phyloP scores from a whole-genome alignment of 2,329 filamentous ascomycete species.

The Onygenales sp. region DNA sequence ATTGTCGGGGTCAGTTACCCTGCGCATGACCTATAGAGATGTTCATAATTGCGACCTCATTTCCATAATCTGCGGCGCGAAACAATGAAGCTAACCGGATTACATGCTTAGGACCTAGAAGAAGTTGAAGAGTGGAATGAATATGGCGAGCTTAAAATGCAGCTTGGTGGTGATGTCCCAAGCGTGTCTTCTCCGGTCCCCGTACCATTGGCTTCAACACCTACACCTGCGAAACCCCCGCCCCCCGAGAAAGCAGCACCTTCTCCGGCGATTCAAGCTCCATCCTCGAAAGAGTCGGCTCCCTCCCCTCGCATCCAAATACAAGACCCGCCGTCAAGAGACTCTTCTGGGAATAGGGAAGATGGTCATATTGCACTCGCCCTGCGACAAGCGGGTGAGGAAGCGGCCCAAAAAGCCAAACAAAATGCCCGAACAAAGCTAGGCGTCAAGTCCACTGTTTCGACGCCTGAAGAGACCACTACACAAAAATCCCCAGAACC shows the following conservation, averaged over 20 bases:
- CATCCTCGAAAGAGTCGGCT: constrained; percentile 21
- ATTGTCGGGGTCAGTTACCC: constrained; percentile 66
- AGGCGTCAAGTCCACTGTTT: constrained; percentile 4
- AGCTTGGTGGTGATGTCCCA: constrained; percentile 47
- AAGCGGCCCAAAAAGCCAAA: constrained; percentile 29
- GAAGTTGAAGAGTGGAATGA: constrained; percentile 99
- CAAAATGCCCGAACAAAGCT: constrained; percentile 15
- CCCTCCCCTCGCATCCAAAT: constrained; percentile 27
- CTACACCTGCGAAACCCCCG: constrained; percentile 17
- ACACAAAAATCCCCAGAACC: constrained; percentile 6
- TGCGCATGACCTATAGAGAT: background rate
- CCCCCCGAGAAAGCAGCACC: constrained; percentile 8
- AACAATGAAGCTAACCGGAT: background rate
- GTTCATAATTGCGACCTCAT: background rate
- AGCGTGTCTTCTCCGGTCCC: constrained; percentile 20
- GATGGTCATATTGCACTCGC: constrained; percentile 30
- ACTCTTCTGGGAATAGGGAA: constrained; percentile 21
- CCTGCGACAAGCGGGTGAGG: constrained; percentile 34
- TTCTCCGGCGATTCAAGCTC: constrained; percentile 11
- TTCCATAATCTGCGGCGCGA: background rate
- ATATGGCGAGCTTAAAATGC: constrained; percentile 85
- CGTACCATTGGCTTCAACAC: constrained; percentile 11
- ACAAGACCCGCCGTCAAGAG: constrained; percentile 26
- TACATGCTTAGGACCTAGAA: constrained; percentile 61
- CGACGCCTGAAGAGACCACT: constrained; percentile 9